A percentile compares a stretch with the other conserved stretches of the same genome.
These are phyloP conservation scores for Fusarium sp. DNA, from an alignment of 2,329 filamentous ascomycete species.

Conservation along the genomic window DNA sequence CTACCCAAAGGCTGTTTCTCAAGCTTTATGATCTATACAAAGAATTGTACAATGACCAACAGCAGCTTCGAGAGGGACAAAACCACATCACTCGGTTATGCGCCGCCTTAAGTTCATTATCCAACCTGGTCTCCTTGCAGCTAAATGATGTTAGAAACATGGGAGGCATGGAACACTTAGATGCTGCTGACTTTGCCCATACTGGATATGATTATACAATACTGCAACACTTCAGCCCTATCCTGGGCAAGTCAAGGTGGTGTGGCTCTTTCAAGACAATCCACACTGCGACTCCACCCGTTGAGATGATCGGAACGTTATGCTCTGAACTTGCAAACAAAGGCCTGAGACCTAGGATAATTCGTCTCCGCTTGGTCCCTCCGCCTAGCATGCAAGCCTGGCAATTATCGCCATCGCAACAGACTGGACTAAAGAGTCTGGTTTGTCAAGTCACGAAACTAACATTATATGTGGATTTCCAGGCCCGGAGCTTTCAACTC, in stretches of 20 bases:
- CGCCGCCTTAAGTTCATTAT: background rate
- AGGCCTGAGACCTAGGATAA: background rate
- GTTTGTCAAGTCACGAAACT: background rate
- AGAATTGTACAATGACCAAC: background rate
- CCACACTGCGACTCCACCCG: background rate
- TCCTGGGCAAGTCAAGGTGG: background rate
- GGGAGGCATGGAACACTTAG: background rate
- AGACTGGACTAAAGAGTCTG: background rate
- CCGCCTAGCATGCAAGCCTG: background rate
- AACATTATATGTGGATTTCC: background rate
- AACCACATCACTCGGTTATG: background rate
- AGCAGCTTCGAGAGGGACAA: background rate
- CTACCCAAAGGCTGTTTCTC: background rate
- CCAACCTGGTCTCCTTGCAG: background rate
- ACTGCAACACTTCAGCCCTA: background rate
- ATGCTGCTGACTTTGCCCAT: background rate
- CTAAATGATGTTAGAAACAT: background rate
- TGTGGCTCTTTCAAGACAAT: background rate
- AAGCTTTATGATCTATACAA: background rate
- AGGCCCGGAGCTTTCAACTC: background rate
- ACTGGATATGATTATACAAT: background rate
- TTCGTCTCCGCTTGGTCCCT: background rate
- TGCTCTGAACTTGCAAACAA: background rate
- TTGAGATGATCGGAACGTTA: background rate
- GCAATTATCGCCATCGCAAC: background rate